Base-by-base conservation (phyloP, 495 filamentous ascomycete species). In the Polyplosphaeria fusca region DNA sequence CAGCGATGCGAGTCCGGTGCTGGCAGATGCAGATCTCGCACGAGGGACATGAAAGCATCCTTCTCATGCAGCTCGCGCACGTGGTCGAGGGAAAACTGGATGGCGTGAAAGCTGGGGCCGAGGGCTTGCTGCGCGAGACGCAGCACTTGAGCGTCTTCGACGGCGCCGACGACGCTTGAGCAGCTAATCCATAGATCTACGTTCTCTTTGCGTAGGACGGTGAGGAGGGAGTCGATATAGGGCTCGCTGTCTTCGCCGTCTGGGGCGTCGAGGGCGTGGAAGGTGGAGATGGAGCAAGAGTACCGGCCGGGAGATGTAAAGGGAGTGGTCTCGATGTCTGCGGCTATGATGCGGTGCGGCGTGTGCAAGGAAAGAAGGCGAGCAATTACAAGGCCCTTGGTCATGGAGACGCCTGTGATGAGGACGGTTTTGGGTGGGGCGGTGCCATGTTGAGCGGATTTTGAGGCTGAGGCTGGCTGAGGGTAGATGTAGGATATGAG, bases 161-260 rank as follows among this genome's bases (percentile, higher is more conserved):
- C 59, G 4, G 79, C 79, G 1, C 74, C 76, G 14, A 76, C 74
- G 5, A 82, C 79, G 7, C 79, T 79, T 0, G 85, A 87, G 60
- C 85, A 88, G 38, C 79, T 82, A 13, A 91, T 79, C 87, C 87
- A 92, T 0, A 91, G 60, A 49, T 89, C 81, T 16, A 87, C 76
- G 0, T 77, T 76, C 49, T 91, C 84, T 5, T 73, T 67, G 24
- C 76, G 67, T 27, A 90, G 72, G 14, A 88, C 76, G 14, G 79
- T 61, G 5, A 85, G 59, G 5, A 91, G 67, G 5, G 67, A 67
- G 1, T 75, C 68, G 41, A 80, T 71, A 28, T 79, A 81, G 24
- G 71, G 67, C 61, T 71, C 56, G n/a, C 49, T 43, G 51, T 63
- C 27, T 24, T 58, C 54, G 2, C 28, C 20, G 60, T 50, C 18